Evolutionary conservation across 2,329 filamentous ascomycete genomes (phyloP), one percentile per base, ranked within the genome.

Genomic region (Arthrobotrys sinensis): DNA sequence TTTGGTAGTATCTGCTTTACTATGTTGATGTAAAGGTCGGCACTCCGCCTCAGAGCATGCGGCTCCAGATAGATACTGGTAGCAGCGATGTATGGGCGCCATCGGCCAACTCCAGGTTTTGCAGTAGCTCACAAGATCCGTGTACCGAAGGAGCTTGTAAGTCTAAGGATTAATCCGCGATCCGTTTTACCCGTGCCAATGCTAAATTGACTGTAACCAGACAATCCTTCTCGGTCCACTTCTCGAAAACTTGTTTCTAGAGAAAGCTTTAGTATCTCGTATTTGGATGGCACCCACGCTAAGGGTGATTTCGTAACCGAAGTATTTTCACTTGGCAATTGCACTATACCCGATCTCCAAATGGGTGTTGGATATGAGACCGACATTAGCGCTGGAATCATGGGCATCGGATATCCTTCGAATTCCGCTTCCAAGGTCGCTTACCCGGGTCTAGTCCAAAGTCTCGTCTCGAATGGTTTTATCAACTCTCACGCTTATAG

Each of bases 401-500:
- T 86, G 83, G 85, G 85, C 7, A 83, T 86, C 76, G 85, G 85
- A n/a, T 85, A 84, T 64, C 77, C 79, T 48, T 53, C 76, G 4
- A 82, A 82, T 53, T 81, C 82, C 46, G 82, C 81, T 4, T 73
- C 80, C 14, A 67, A 81, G n/a, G 75, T 83, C 1, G 82, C 85
- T 4, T 90, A 90, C 80, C 83, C 87, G n/a, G 89, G 92, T 82
- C 85, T 94, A 21, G 86, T 93, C 19, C 87, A 90, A 82, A 86
- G 89, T 80, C 87, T 95, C 82, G 86, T 89, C 28, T 83, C 87
- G 28, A 87, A 92, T 81, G 88, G 88, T 43, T 82, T 88, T 60
- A 92, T 93, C 82, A 86, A 87, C 66, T 86, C 86, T 19, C 88
- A 89, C 81, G 90, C 90, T 3, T 93, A 92, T 85, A 92, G 90